Evolutionary conservation across 441 rosid species (phyloP).

Genomic region (Biscutella laevigata): DNA sequence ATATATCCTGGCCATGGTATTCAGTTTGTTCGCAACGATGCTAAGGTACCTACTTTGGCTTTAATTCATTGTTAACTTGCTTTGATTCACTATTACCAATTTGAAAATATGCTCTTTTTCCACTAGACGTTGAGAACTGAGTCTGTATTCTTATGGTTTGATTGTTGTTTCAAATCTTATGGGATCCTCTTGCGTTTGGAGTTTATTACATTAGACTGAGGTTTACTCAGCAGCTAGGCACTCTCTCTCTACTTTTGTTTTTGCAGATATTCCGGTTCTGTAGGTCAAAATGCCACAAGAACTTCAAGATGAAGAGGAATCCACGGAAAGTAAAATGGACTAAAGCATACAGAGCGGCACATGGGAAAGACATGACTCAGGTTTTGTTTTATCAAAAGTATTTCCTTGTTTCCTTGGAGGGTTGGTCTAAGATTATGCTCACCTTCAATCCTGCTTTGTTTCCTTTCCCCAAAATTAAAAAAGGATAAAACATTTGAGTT

Average conservation of each 20-base stretch:
- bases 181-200: not conserved
- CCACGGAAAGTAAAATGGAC: conserved; percentile 94
- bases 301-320: conserved; percentile 96
- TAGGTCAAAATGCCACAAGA: conserved; percentile 90
- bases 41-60: conserved; percentile 45
- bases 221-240: too few species aligned
- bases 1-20: conserved; percentile 94
- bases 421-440: not conserved
- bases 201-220: too few species aligned
- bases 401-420: not conserved
- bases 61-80: not conserved
- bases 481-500: conserved; percentile 91
- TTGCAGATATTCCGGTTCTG: conserved; percentile 80
- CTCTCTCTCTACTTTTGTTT: too few species aligned
- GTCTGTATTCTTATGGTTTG: not conserved
- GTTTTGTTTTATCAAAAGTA: conserved; percentile 19
- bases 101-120: too few species aligned
- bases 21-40: conserved; percentile 91
- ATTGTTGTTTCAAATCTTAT: not conserved
- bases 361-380: conserved; percentile 94
- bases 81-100: too few species aligned
- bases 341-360: conserved; percentile 75
- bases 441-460: conserved; percentile 6
- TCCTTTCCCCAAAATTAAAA: not conserved
- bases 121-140: too few species aligned